A percentile compares a stretch with the other conserved stretches of the same genome.
phyloP scores from a whole-genome alignment of 2,329 filamentous ascomycete species.

The Claviceps digitariae region DNA sequence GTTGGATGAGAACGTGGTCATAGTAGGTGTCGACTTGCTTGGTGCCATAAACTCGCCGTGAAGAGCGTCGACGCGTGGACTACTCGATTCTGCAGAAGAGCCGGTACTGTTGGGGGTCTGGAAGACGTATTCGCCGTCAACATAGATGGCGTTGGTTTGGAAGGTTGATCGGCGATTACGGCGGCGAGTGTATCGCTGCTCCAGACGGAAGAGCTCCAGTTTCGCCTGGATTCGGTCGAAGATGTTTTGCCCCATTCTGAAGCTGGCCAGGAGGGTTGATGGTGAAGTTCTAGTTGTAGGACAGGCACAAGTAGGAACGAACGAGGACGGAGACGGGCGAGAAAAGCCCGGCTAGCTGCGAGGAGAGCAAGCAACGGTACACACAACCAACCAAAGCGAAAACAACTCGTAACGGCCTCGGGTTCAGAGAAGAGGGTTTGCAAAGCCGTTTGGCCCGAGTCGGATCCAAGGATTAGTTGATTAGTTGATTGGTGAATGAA shows the following conservation, averaged over 20 bases:
- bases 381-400: neutral
- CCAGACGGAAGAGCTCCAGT: slow-evolving; percentile 85
- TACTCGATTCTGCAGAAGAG: slow-evolving; percentile 35
- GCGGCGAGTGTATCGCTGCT: slow-evolving; percentile 86
- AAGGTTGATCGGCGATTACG: slow-evolving; percentile 79
- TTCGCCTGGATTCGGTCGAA: slow-evolving; percentile 50
- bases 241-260: slow-evolving; percentile 34
- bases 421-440: neutral
- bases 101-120: slow-evolving; percentile 46
- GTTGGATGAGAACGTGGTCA: slow-evolving; percentile 10
- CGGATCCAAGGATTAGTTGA: neutral
- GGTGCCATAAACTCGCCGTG: slow-evolving; percentile 20
- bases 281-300: neutral
- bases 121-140: slow-evolving; percentile 93
- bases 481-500: neutral
- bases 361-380: neutral
- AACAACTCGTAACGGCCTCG: neutral
- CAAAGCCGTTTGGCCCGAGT: neutral
- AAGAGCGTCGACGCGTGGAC: slow-evolving; percentile 22
- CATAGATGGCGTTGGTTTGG: slow-evolving; percentile 77
- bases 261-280: slow-evolving; percentile 9
- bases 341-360: neutral
- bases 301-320: slow-evolving; percentile 1
- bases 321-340: neutral
- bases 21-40: slow-evolving; percentile 9